Conservation (phyloP, 352 stramenopile species). For the Pythium oligandrum region DNA sequence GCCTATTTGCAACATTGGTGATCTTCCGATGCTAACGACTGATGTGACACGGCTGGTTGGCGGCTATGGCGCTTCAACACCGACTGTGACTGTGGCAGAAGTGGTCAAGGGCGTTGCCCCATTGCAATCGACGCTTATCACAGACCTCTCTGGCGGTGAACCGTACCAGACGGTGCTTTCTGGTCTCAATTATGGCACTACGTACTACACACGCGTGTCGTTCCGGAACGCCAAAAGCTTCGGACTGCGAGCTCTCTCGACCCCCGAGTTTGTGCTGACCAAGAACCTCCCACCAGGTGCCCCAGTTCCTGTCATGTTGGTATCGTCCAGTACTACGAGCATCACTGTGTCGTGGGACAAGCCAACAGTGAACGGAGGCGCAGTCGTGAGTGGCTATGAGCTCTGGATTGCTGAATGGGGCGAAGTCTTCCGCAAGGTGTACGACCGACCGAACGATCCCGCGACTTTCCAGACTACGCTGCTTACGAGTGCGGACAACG, state of each 20-base stretch:
- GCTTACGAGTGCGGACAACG: slow-evolving; percentile 70
- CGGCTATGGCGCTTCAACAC: slow-evolving; percentile 23
- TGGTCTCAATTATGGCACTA: slow-evolving; percentile 75
- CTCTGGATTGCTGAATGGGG: slow-evolving; percentile 96
- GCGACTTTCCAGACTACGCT: slow-evolving; percentile 66
- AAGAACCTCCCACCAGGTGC: slow-evolving; percentile 86
- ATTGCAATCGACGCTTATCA: slow-evolving; percentile 41
- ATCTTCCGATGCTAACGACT: slow-evolving; percentile 60
- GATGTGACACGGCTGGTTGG: slow-evolving; percentile 41
- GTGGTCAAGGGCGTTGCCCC: slow-evolving; percentile 52
- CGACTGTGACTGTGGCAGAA: slow-evolving; percentile 47
- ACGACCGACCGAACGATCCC: slow-evolving; percentile 90
- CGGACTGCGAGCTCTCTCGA: slow-evolving; percentile 61
- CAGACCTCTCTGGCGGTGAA: slow-evolving; percentile 70
- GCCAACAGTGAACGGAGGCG: slow-evolving; percentile 89
- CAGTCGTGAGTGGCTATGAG: slow-evolving; percentile 92
- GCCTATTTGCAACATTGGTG: slow-evolving; percentile 89
- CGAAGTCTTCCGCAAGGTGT: slow-evolving; percentile 85
- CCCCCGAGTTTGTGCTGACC: slow-evolving; percentile 76
- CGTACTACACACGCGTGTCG: slow-evolving; percentile 89
- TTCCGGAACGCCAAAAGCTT: slow-evolving; percentile 89
- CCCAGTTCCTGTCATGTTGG: slow-evolving; percentile 81
- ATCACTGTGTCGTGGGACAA: slow-evolving; percentile 90
- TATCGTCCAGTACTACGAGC: slow-evolving; percentile 83
- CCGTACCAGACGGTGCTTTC: slow-evolving; percentile 64